A percentile compares a stretch with the other conserved stretches of the same genome.
Conservation (phyloP, 352 stramenopile genomes). For the Phytophthora litchii region DNA sequence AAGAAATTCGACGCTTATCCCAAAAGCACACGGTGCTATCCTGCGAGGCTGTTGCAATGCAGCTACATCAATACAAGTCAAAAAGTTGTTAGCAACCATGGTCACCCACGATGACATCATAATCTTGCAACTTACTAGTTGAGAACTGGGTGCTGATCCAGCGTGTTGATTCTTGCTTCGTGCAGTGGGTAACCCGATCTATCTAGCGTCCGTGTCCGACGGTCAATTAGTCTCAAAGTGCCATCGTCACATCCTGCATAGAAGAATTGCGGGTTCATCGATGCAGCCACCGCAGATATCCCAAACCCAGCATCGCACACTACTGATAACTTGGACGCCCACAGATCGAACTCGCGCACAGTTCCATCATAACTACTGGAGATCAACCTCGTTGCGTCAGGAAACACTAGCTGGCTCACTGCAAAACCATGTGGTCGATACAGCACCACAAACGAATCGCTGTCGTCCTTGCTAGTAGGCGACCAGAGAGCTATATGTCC, state of each 20-base stretch:
- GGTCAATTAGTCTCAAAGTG: constrained; percentile 52
- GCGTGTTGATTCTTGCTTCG: constrained; percentile 72
- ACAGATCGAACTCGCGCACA: constrained; percentile 65
- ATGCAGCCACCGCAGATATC: constrained; percentile 53
- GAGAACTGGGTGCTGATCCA: constrained; percentile 63
- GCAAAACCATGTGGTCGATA: constrained; percentile 56
- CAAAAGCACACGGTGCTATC: constrained; percentile 75
- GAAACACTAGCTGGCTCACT: constrained; percentile 65
- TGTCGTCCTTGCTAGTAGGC: not conserved
- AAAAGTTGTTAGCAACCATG: not conserved
- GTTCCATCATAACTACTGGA: constrained; percentile 68
- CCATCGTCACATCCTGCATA: constrained; percentile 62
- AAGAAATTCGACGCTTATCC: constrained; percentile 60
- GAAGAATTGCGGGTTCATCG: constrained; percentile 27
- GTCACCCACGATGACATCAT: not conserved
- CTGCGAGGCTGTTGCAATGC: constrained; percentile 64
- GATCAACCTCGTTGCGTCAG: constrained; percentile 54
- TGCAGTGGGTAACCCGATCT: constrained; percentile 46
- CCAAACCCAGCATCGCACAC: constrained; percentile 29
- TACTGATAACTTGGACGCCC: constrained; percentile 26
- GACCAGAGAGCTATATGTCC: constrained; percentile 53
- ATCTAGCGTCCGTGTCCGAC: constrained; percentile 25
- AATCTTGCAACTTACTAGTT: constrained; percentile 47
- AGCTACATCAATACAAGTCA: constrained; percentile 35
- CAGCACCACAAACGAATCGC: constrained; percentile 19